A percentile compares a stretch with the other conserved stretches of the same genome.
Evolutionary conservation across 1,284 basidiomycete species (phyloP).

Genomic region (Papiliotrema nemorosa): DNA sequence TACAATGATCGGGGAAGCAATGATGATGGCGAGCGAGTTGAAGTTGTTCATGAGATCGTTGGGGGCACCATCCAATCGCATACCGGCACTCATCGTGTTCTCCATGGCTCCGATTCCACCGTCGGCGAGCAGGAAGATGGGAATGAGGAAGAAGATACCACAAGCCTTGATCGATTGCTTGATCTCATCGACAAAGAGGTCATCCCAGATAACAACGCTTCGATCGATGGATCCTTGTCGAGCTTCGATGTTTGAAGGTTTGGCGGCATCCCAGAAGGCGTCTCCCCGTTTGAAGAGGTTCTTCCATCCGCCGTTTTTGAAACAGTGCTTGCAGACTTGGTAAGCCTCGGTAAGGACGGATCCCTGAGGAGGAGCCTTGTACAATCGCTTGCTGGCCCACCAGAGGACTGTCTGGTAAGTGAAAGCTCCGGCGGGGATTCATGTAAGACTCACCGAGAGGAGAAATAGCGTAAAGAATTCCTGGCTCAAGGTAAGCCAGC

Average conservation of each 20-base stretch:
- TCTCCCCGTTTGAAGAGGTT: conserved; percentile 38
- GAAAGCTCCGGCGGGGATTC: too few species aligned
- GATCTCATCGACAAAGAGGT: conserved; percentile 53
- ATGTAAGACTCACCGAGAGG: conserved; percentile 49
- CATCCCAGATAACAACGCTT: conserved; percentile 51
- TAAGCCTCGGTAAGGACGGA: conserved; percentile 49
- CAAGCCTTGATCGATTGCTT: conserved; percentile 51
- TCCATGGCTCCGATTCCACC: conserved; percentile 50
- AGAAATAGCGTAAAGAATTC: conserved; percentile 51
- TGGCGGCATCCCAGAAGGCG: conserved; percentile 51
- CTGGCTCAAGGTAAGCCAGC: conserved; percentile 45
- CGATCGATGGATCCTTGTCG: conserved; percentile 31
- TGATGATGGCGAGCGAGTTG: conserved; percentile 51
- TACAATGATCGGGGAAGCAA: conserved; percentile 51
- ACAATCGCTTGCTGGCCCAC: conserved; percentile 47
- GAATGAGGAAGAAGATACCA: conserved; percentile 51
- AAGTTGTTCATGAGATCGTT: conserved; percentile 49
- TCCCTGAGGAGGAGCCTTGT: conserved; percentile 51
- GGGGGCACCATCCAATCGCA: conserved; percentile 51
- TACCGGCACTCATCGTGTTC: conserved; percentile 49
- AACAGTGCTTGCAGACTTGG: conserved; percentile 28
- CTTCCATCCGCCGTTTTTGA: conserved; percentile 28
- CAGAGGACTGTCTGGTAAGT: too few species aligned
- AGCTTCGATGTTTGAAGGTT: conserved; percentile 45
- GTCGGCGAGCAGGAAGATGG: conserved; percentile 52